A percentile compares a stretch with the other conserved stretches of the same genome.
Conservation (phyloP, 1,139 yeast genomes). For the Debaryomyces subglobosus region DNA sequence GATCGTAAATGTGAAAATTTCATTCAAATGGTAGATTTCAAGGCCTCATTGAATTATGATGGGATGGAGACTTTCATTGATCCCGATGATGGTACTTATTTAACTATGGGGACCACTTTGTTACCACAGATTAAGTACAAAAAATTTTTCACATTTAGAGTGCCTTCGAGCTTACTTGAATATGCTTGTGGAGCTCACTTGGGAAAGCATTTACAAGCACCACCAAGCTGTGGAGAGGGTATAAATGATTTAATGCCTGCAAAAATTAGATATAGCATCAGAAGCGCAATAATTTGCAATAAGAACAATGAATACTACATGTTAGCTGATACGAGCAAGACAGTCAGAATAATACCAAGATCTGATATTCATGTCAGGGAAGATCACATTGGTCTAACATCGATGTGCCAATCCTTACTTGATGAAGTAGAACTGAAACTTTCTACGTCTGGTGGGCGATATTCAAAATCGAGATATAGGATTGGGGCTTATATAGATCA, state of each 20-base stretch:
- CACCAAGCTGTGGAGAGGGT: conserved; percentile 3
- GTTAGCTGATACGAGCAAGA: neutral
- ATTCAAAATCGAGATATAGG: neutral
- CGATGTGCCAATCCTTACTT: neutral
- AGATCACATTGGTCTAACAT: neutral
- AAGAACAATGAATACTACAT: conserved; percentile 8
- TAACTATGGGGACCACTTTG: conserved; percentile 30
- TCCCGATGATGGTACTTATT: conserved; percentile 29
- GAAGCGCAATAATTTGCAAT: neutral
- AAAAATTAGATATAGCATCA: conserved; percentile 1
- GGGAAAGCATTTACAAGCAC: conserved; percentile 1
- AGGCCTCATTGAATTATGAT: conserved; percentile 35
- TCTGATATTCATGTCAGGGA: neutral
- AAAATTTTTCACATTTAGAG: conserved; percentile 43
- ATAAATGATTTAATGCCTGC: conserved; percentile 2
- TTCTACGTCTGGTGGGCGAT: neutral
- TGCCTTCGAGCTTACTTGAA: conserved; percentile 43
- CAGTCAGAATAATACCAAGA: neutral
- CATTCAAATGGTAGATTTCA: conserved; percentile 47
- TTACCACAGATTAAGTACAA: conserved; percentile 35
- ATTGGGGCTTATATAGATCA: neutral
- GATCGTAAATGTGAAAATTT: conserved; percentile 22
- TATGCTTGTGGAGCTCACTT: conserved; percentile 29
- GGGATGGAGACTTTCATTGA: conserved; percentile 18
- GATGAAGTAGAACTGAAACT: neutral